Conservation (phyloP, 371 early-diverging fungal genomes). For the Apophysomyces variabilis region DNA sequence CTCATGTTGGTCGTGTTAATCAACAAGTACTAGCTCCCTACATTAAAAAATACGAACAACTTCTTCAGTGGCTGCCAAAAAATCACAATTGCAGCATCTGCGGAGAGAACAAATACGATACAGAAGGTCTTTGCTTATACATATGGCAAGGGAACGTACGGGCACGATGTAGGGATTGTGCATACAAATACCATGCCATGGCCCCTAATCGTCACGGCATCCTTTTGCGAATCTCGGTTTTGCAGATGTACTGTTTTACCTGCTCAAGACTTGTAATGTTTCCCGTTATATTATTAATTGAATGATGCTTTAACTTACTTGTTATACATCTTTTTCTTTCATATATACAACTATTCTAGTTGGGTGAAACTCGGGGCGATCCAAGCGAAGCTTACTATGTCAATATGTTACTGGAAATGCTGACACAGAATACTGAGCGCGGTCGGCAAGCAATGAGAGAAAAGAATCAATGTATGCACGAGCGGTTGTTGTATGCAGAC, state of each 20-base stretch:
- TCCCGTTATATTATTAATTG: no score
- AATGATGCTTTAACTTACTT: neutral
- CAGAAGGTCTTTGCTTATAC: slow-evolving; percentile 27
- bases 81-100: slow-evolving; percentile 47
- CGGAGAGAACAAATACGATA: slow-evolving; percentile 30
- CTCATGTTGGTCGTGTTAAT: slow-evolving; percentile 43
- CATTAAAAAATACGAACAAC: slow-evolving; percentile 35
- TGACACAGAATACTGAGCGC: slow-evolving; percentile 43
- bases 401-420: slow-evolving; percentile 27
- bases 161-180: slow-evolving; percentile 50
- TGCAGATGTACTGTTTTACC: slow-evolving; percentile 52
- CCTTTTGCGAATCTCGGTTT: slow-evolving; percentile 43
- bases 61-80: slow-evolving; percentile 41
- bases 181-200: slow-evolving; percentile 45
- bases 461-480: slow-evolving; percentile 43
- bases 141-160: slow-evolving; percentile 48
- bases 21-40: slow-evolving; percentile 37
- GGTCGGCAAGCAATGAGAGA: slow-evolving; percentile 35
- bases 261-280: slow-evolving; percentile 45
- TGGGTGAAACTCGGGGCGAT: slow-evolving; percentile 53
- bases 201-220: slow-evolving; percentile 46
- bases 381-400: slow-evolving; percentile 48
- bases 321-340: neutral
- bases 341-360: slow-evolving; percentile 17
- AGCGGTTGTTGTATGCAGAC: slow-evolving; percentile 35